These are phyloP conservation scores for Aquanectria penicillioides DNA, from an alignment of 2,329 filamentous ascomycete species.

Conservation along the genomic window DNA sequence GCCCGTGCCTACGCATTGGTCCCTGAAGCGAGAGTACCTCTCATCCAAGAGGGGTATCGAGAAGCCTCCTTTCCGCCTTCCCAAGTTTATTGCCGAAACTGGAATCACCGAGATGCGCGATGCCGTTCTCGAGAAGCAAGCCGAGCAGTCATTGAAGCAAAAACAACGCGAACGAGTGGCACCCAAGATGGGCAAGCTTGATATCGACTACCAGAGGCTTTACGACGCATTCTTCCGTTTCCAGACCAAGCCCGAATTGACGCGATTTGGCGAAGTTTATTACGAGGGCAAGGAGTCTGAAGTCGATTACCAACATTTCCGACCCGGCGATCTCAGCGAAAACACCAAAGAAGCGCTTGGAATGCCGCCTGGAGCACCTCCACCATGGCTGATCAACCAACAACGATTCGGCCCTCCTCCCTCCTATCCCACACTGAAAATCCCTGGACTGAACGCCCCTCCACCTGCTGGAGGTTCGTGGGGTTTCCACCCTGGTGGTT, in stretches of 20 bases:
- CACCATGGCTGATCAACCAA: constrained; percentile 97
- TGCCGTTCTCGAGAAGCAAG: constrained; percentile 94
- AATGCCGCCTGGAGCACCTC: constrained; percentile 91
- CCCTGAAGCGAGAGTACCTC: constrained; percentile 94
- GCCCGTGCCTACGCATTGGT: constrained; percentile 94
- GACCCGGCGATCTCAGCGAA: constrained; percentile 89
- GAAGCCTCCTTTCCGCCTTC: constrained; percentile 90
- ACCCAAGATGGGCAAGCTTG: constrained; percentile 95
- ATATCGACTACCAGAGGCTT: constrained; percentile 98
- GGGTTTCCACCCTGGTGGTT: constrained; percentile 96
- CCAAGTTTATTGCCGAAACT: constrained; percentile 96
- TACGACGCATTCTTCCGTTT: constrained; percentile 99
- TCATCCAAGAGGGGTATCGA: constrained; percentile 97
- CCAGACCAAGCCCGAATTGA: constrained; percentile 94
- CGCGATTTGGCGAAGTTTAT: constrained; percentile 97
- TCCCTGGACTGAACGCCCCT: constrained; percentile 93
- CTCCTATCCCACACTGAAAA: constrained; percentile 94
- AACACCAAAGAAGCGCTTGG: constrained; percentile 91
- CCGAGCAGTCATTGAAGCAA: constrained; percentile 89
- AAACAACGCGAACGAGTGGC: constrained; percentile 94
- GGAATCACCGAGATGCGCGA: constrained; percentile 99
- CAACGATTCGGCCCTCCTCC: constrained; percentile 93
- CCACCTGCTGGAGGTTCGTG: constrained; percentile 89
- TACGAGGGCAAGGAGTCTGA: constrained; percentile 99
- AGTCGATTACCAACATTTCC: constrained; percentile 89